Base-by-base conservation (phyloP, 257 asterid genomes). In the Apocynum venetum region DNA sequence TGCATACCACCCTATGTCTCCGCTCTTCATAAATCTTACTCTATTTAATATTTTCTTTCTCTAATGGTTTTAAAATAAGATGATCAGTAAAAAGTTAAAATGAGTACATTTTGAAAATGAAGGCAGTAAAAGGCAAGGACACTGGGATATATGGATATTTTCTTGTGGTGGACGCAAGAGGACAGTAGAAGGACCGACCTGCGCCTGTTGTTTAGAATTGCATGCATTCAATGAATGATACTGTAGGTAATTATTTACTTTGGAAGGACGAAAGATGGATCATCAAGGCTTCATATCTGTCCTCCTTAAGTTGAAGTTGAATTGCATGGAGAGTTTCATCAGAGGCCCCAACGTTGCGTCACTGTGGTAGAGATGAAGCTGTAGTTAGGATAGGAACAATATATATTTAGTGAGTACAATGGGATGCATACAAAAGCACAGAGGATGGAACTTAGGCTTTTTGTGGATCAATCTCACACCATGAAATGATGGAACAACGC, bases 401-500 rank as follows among this genome's bases (percentile, higher is more conserved):
- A 25, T 25, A 25, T 25, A 25, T 25, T 25, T 25, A 25, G 31
- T 25, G 31, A 25, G 31, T 25, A 25, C 31, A 25, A 25, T 25
- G 31, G 31, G 31, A 25, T 25, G 31, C 31, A 25, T 25, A 25
- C 31, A 31, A 41, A 38, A 12, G 1, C 31, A 40, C 25, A 65
- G 44, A 38, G 3, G 20, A n/a, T 5, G 61, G 25, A 10, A 12
- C 7, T 49, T 49, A 49, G 53, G 53, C 13, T 49, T 17, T 55
- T 17, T 55, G 25, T 17, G 61, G 61, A 55, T 55, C 61, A 8
- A 60, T 36, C 46, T 65, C 48, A 40, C 25, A 31, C 49, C 31
- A n/a, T 65, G 71, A 65, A 65, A 65, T 66, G 72, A 66, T 40
- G 25, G 12, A 5, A 40, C 51, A 66, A 66, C 41, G 72, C 51